Conservation (phyloP, 441 rosid species). For the Pelargonium myrrhifolium region DNA sequence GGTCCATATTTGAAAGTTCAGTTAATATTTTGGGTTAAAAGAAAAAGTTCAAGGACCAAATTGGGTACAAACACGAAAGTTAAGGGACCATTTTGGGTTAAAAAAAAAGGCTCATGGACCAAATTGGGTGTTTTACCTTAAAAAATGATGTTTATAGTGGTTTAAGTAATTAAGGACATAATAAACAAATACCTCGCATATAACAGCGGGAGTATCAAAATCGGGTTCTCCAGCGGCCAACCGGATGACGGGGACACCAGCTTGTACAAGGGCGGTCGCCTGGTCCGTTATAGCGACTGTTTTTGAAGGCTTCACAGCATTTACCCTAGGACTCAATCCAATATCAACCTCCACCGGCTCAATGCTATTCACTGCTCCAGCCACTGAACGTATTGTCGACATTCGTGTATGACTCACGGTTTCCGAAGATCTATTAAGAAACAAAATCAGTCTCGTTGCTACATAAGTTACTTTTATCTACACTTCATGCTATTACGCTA, state of each 20-base stretch:
- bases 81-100: too few species aligned
- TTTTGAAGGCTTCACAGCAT: conserved; percentile 79
- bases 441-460: neutral
- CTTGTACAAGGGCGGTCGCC: conserved; percentile 76
- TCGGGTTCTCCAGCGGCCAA: conserved; percentile 98
- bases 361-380: conserved; percentile 34
- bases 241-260: conserved; percentile 80
- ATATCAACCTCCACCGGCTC: conserved; percentile 49
- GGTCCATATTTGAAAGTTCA: too few species aligned
- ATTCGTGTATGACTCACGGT: conserved; percentile 17
- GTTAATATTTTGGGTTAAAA: too few species aligned
- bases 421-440: conserved; percentile 26
- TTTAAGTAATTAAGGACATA: too few species aligned
- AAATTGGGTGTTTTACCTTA: too few species aligned
- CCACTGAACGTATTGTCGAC: conserved; percentile 31
- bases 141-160: too few species aligned
- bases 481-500: neutral
- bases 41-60: too few species aligned
- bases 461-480: neutral
- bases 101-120: too few species aligned
- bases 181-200: conserved; percentile 51
- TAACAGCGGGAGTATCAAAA: conserved; percentile 72
- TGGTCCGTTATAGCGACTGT: conserved; percentile 88
- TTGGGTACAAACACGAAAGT: too few species aligned
- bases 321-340: conserved; percentile 76